Base-by-base conservation (phyloP, 805 yeast species). In the Candida silvicultrix region DNA sequence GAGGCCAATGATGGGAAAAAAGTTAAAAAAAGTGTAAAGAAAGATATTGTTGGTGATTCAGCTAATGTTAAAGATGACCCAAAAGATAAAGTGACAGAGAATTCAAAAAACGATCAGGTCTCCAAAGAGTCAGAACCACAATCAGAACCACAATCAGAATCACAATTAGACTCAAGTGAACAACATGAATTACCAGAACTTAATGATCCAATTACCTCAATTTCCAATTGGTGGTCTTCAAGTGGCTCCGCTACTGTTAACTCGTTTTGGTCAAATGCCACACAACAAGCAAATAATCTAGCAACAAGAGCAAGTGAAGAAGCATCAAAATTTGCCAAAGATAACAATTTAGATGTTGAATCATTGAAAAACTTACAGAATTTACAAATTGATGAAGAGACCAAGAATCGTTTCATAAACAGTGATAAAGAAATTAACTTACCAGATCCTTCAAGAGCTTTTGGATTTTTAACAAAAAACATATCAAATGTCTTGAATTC, bases 211-310 rank as follows among this genome's bases (percentile, higher is more conserved):
- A 73, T 84, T 34, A 71, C 81, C 0, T 74, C 87, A 2, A 65
- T 85, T 42, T 72, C 89, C 4, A 78, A 73, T 35, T 85, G 95
- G 94, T 84, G 89, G 89, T 75, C 78, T 3, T 71, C 71, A 1
- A 80, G 80, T 39, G 90, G 90, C 0, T 79, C 89, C 2, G 69
- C 75, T 2, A 78, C 79, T 23, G 88, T 83, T 2, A 72, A 77
- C 5, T 80, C 81, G 7, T 53, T 85, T 14, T 84, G 89, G 89
- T 85, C 80, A 11, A 72, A 82, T 12, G 82, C 89, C 20, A 66
- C 83, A 5, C 66, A 65, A 40, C 70, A 69, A 43, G 74, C 74
- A 2, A 62, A 68, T 41, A 65, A 68, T 34, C 68, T 75, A 23
- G 67, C 70, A 37, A 63, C 70, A 43, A 60, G 73, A 53, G 64